Conservation (phyloP, 441 rosid species). For the Arabidopsis lyrata region DNA sequence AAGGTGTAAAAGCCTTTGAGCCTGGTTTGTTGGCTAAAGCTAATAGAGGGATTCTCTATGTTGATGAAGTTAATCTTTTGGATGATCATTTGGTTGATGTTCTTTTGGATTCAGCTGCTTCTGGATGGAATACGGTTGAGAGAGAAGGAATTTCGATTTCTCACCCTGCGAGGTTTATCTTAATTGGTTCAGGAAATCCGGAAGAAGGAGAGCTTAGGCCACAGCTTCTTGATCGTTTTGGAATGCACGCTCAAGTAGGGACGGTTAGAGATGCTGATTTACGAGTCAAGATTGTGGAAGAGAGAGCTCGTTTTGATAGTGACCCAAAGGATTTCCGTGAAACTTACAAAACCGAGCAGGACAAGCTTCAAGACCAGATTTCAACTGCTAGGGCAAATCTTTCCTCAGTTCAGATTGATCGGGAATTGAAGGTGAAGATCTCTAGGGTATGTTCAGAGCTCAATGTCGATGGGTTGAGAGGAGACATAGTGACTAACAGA, state of each 20-base stretch:
- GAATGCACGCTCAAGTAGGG: slow-evolving; percentile 98
- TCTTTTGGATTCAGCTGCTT: slow-evolving; percentile 97
- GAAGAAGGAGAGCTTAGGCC: slow-evolving; percentile 99
- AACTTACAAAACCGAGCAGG: slow-evolving; percentile 84
- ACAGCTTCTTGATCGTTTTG: slow-evolving; percentile 93
- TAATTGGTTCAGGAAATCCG: slow-evolving; percentile 97
- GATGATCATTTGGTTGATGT: slow-evolving; percentile 98
- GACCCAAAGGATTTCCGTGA: slow-evolving; percentile 92
- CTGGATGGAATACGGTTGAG: slow-evolving; percentile 98
- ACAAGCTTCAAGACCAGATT: slow-evolving; percentile 89
- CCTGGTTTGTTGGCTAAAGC: slow-evolving; percentile 99
- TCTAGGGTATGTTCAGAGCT: slow-evolving; percentile 94
- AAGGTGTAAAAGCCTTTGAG: slow-evolving; percentile 97
- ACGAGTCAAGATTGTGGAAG: slow-evolving; percentile 96
- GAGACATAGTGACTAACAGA: slow-evolving; percentile 93
- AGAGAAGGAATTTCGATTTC: slow-evolving; percentile 97
- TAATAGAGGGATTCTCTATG: slow-evolving; percentile 93
- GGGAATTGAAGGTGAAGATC: slow-evolving; percentile 87
- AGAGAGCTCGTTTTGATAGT: slow-evolving; percentile 87
- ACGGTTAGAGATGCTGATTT: slow-evolving; percentile 96
- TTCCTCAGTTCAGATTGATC: slow-evolving; percentile 79
- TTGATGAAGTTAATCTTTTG: slow-evolving; percentile 94
- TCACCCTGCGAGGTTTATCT: slow-evolving; percentile 97
- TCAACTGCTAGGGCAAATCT: slow-evolving; percentile 71
- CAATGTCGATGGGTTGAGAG: slow-evolving; percentile 95